Evolutionary conservation across 768 basidiomycete genomes (phyloP), one percentile per base, ranked within the genome.

Genomic region (Crepidotus variabilis): DNA sequence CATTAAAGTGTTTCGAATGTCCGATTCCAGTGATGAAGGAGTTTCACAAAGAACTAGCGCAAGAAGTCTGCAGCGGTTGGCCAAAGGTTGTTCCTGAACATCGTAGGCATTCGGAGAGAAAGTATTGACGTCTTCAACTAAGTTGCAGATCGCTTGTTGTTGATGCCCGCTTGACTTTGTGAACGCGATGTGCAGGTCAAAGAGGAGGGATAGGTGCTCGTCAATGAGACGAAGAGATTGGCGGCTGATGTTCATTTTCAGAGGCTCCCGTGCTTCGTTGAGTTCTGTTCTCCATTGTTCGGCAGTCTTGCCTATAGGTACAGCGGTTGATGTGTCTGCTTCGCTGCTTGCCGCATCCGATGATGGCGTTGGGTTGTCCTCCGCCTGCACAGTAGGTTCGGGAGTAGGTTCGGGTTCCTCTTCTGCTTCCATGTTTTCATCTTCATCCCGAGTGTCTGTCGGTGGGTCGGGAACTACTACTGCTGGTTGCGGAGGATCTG

Each of bases 141-240:
- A 79, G 54, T 84, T 79, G 45, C 80, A 79, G 50, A 95, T 78
- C 6, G 88, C 87, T 60, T 85, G 75, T 22, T 80, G 76, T 58
- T 87, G 84, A 62, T 86, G 80, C 45, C 77, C 80, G 52, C 75
- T 75, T 10, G 82, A 75, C 23, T 86, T 85, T 55, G 90, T 80
- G 69, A 97, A 94, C 20, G 91, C 90, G 22, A 80, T 80, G 61
- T 89, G 85, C 35, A 97, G 80, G 66, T 97, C 94, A 66, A 95
- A 97, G 43, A 97, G 84, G 54, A 98, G 81, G 7, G 88, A 86
- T 2, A 90, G 85, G 64, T 94, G 88, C 60, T 90, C 85, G 65
- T 97, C 94, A 47, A 96, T 86, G 28, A 99, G 80, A 10, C 76
- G 72, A 54, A 99, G 74, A 0, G 92, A 88, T 47, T 84, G 85